phyloP scores from a whole-genome alignment of 345 rosid genomes.

The Clausena lansium region DNA sequence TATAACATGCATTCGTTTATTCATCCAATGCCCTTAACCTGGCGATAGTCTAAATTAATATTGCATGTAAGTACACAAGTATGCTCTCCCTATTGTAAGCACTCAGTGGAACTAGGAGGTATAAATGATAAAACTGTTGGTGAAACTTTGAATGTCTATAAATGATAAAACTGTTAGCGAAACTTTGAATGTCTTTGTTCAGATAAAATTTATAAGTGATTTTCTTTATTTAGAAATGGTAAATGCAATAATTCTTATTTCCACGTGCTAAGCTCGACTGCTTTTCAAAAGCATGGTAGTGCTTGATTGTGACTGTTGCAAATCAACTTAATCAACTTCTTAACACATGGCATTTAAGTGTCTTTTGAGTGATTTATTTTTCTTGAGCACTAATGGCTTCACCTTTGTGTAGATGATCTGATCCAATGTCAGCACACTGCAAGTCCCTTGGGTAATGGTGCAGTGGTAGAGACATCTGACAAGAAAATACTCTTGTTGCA shows the following conservation, averaged over 20 bases:
- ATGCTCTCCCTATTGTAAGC: not conserved
- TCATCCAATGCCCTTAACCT: not conserved
- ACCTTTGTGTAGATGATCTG: slow-evolving; percentile 48
- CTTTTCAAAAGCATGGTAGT: not conserved
- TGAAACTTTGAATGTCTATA: not conserved
- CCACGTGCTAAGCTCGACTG: not conserved
- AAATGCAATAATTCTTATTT: not conserved
- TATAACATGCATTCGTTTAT: not conserved
- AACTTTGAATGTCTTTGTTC: not conserved
- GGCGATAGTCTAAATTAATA: not conserved
- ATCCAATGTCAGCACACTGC: slow-evolving; percentile 70
- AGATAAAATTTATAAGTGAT: not conserved
- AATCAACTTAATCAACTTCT: not conserved
- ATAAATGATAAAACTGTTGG: not conserved
- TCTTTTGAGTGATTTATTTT: slow-evolving; percentile 2
- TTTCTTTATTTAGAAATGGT: not conserved
- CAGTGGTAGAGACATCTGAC: slow-evolving; percentile 72
- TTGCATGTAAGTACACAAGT: not conserved
- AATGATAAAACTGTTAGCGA: not conserved
- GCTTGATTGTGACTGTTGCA: not conserved
- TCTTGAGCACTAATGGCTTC: slow-evolving; percentile 6
- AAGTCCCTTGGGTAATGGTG: slow-evolving; percentile 85
- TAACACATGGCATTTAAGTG: not conserved
- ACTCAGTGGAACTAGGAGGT: not conserved
- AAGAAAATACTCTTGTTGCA: slow-evolving; percentile 60